Evolutionary conservation across 2,329 filamentous ascomycete species (phyloP), one percentile per base, ranked within the genome.

Genomic region (Diaporthe amygdali): DNA sequence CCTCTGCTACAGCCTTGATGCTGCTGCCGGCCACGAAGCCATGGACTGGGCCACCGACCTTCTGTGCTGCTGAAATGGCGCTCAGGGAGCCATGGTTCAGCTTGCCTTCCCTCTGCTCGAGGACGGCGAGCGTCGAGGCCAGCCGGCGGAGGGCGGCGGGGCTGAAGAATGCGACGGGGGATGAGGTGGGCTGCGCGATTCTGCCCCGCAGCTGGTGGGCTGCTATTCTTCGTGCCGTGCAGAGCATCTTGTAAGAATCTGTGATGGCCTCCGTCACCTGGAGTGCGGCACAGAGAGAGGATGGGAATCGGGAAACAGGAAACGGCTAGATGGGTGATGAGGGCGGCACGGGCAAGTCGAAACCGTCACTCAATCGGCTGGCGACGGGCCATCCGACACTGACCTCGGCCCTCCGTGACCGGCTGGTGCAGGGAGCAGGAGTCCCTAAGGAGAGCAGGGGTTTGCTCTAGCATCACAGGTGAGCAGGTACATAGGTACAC

Each of bases 21-120:
- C 91, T 93, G 77, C 87, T 89, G 32, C 96, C 96, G 39, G 96
- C 96, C 66, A 98, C 85, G 77, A 99, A 96, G 20, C 89, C 96
- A 74, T 96, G 95, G 66, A 99, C 87, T 7, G 93, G 85, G 5
- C 95, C 96, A 69, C 96, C 96, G 9, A 98, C 84, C 81, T 95
- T 95, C 82, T 92, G 89, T 25, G 95, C 96, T 10, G 96, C 96
- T 10, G 94, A 93, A 71, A 98, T 89, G 54, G 95, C 93, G 78
- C 94, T 94, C 70, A 98, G 86, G 6, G 95, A 98, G 27, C 93
- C 92, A 73, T 88, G 84, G 79, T 94, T 95, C 75, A 99, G 89
- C 84, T 95, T 92, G 73, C 96, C 96, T 78, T 97, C 93, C 78
- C 92, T 91, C 84, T 98, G 96, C 84, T 99, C 96, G 73, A 99